A percentile compares a stretch with the other conserved stretches of the same genome.
phyloP scores from a whole-genome alignment of 495 filamentous ascomycete species.

The Daldinia childiae region DNA sequence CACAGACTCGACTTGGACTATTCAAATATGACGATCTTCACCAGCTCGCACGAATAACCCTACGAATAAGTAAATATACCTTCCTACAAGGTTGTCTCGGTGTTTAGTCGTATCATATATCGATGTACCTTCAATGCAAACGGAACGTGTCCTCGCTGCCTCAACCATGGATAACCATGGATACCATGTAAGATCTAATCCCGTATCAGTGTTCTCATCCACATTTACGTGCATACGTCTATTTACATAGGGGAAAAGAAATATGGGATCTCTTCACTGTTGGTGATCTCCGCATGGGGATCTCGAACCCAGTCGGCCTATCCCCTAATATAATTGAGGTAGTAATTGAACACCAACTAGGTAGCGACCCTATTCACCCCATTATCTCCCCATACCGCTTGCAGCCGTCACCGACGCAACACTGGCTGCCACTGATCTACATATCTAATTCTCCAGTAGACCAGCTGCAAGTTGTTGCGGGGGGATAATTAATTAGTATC shows the following conservation, averaged over 20 bases:
- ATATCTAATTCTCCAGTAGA: constrained; percentile 12
- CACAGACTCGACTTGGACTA: constrained; percentile 6
- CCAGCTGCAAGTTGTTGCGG: constrained; percentile 12
- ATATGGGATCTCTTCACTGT: constrained; percentile 20
- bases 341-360: constrained; percentile 20
- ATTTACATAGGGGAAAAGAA: constrained; percentile 1
- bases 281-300: constrained; percentile 31
- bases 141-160: constrained; percentile 2
- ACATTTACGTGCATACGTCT: neutral
- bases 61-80: neutral
- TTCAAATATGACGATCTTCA: constrained; percentile 35
- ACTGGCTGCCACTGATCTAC: constrained; percentile 30
- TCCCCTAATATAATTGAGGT: constrained; percentile 28
- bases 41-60: constrained; percentile 10
- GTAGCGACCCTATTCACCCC: constrained; percentile 20
- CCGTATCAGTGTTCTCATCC: neutral
- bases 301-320: constrained; percentile 30
- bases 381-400: constrained; percentile 11
- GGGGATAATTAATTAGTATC: neutral
- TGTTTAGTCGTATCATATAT: constrained; percentile 7
- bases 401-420: constrained; percentile 22
- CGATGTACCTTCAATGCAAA: neutral
- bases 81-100: constrained; percentile 5
- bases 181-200: constrained; percentile 2
- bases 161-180: neutral